Conservation (phyloP, 164 flowering plant genomes). For the Macadamia integrifolia region DNA sequence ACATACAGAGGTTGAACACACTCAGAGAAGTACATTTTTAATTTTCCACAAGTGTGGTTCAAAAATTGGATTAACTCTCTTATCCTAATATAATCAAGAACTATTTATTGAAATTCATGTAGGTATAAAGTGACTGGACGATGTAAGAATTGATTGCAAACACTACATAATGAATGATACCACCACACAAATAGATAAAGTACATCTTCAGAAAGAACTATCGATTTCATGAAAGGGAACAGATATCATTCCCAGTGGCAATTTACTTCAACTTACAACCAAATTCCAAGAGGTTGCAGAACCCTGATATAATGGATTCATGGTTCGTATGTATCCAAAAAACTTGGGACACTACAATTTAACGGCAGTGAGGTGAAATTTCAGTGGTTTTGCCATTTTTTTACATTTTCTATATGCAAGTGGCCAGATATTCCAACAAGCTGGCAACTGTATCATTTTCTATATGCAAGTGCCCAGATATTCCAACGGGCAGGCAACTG, state of each 20-base stretch:
- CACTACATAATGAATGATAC: no score
- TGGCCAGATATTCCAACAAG: background rate
- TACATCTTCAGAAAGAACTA: background rate
- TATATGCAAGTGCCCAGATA: background rate
- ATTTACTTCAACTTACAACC: no score
- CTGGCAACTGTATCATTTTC: background rate
- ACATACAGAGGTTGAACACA: background rate
- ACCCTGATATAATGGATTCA: background rate
- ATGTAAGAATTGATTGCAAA: no score
- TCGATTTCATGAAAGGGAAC: background rate
- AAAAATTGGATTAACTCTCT: background rate
- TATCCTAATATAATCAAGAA: no score
- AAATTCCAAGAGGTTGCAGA: background rate
- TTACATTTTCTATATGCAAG: background rate
- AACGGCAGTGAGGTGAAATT: background rate
- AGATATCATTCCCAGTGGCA: background rate
- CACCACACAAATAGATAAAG: no score
- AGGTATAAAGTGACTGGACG: no score
- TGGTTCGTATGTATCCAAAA: background rate
- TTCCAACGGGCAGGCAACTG: background rate
- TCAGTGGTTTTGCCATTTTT: background rate
- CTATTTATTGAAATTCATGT: no score
- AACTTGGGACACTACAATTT: background rate
- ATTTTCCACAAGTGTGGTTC: background rate
- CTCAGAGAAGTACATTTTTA: background rate